These are phyloP conservation scores for Hirsutella minnesotensis DNA, from an alignment of 2,329 filamentous ascomycete species.

Conservation along the genomic window DNA sequence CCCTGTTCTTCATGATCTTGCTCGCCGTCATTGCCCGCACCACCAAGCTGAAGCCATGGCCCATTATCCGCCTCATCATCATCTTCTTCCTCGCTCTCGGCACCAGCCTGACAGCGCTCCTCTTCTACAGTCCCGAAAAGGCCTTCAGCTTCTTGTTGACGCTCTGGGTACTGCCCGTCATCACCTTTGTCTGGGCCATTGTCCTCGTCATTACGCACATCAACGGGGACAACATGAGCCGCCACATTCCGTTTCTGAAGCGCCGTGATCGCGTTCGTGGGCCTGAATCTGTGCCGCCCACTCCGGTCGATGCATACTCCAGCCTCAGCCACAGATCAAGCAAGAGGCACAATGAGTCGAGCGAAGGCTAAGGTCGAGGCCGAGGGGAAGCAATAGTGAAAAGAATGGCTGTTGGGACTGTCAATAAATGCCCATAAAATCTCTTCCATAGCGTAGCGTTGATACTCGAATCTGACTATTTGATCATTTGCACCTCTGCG, in stretches of 20 bases:
- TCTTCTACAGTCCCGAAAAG: constrained; percentile 11
- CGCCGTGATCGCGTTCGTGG: background rate
- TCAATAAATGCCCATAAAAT: no score
- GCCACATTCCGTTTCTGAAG: constrained; percentile 1
- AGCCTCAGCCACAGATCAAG: no score
- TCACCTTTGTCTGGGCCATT: constrained; percentile 20
- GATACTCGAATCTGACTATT: no score
- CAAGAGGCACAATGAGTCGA: no score
- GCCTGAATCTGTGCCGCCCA: background rate
- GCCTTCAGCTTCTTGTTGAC: constrained; percentile 12
- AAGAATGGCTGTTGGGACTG: background rate
- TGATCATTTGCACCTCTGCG: no score
- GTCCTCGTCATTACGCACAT: constrained; percentile 22
- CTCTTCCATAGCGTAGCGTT: no score
- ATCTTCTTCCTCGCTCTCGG: constrained; percentile 17
- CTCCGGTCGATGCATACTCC: background rate
- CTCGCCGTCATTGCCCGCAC: constrained; percentile 19
- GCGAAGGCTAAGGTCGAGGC: no score
- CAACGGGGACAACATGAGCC: constrained; percentile 4
- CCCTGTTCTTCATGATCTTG: constrained; percentile 18
- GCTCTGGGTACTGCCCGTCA: constrained; percentile 20
- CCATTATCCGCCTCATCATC: constrained; percentile 16
- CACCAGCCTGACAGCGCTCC: constrained; percentile 13
- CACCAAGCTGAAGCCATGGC: constrained; percentile 19
- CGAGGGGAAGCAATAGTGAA: background rate